Evolutionary conservation across 2,329 filamentous ascomycete species (phyloP).

Genomic region (Plectosphaerella cucumerina): DNA sequence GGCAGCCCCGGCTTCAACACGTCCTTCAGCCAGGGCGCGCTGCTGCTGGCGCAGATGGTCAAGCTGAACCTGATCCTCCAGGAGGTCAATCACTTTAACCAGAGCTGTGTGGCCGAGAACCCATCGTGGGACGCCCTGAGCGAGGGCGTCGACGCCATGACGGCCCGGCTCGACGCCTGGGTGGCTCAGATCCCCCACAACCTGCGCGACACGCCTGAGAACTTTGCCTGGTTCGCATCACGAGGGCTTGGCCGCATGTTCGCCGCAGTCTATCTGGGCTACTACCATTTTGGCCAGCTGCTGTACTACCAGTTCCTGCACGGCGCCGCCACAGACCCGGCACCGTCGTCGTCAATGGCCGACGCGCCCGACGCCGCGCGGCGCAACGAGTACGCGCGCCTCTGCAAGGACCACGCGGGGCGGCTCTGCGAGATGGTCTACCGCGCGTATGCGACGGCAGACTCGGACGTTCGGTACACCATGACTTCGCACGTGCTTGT

Average conservation of each 20-base stretch:
- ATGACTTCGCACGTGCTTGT: slow-evolving; percentile 42
- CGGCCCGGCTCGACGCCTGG: slow-evolving; percentile 28
- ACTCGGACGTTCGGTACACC: slow-evolving; percentile 35
- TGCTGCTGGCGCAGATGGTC: slow-evolving; percentile 23
- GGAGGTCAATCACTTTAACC: slow-evolving; percentile 34
- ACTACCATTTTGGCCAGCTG: slow-evolving; percentile 41
- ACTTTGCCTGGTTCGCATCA: slow-evolving; percentile 28
- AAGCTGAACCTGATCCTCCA: slow-evolving; percentile 26
- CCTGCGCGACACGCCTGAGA: slow-evolving; percentile 32
- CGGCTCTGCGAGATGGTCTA: slow-evolving; percentile 36
- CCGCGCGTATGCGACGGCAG: slow-evolving; percentile 25
- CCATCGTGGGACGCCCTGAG: slow-evolving; percentile 22
- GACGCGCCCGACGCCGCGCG: slow-evolving; percentile 10
- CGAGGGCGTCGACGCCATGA: slow-evolving; percentile 22
- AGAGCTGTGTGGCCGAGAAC: slow-evolving; percentile 20
- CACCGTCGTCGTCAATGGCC: neutral
- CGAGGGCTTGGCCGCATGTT: slow-evolving; percentile 36
- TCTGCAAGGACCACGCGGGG: slow-evolving; percentile 33
- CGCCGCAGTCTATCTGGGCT: slow-evolving; percentile 39
- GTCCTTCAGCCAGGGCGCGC: slow-evolving; percentile 12
- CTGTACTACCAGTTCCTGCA: slow-evolving; percentile 41
- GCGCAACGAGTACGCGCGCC: slow-evolving; percentile 28
- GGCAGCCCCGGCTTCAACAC: neutral
- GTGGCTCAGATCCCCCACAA: slow-evolving; percentile 24
- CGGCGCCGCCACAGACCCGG: slow-evolving; percentile 11